Conservation (phyloP, 768 basidiomycete species). For the Daedalea quercina region DNA sequence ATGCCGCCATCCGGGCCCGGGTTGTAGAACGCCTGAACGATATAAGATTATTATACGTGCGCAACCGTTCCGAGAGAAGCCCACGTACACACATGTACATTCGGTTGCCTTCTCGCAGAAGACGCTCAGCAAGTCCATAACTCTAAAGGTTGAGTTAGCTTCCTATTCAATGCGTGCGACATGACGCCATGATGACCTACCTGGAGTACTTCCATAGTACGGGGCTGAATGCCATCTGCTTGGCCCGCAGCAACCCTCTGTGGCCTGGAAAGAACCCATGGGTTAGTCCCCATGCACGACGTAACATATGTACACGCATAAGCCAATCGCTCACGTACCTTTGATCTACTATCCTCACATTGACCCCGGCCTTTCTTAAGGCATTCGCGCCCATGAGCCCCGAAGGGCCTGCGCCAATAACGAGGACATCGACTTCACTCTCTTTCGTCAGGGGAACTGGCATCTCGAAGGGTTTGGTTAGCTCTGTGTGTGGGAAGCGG, state of each 20-base stretch:
- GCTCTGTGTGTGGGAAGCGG: too few relatives aligned
- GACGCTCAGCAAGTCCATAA: constrained; percentile 64
- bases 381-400: constrained; percentile 69
- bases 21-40: constrained; percentile 64
- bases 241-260: constrained; percentile 38
- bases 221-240: constrained; percentile 50
- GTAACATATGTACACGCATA: too few relatives aligned
- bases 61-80: not conserved
- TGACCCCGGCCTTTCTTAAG: constrained; percentile 48
- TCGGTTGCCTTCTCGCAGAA: constrained; percentile 59
- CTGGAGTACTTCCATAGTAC: constrained; percentile 48
- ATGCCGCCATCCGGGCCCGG: constrained; percentile 55
- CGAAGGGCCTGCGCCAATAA: constrained; percentile 55
- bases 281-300: constrained; percentile 34
- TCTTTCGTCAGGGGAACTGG: constrained; percentile 18
- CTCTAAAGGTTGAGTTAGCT: constrained; percentile 38
- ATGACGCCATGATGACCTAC: constrained; percentile 17
- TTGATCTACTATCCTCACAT: constrained; percentile 55
- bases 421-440: constrained; percentile 49
- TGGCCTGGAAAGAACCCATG: constrained; percentile 20
- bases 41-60: not conserved
- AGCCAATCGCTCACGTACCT: constrained; percentile 29
- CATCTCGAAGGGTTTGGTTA: not conserved
- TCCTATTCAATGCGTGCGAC: not conserved
- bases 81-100: constrained; percentile 61